Percentiles rank a stretch among this genome's conserved stretches.
Conservation (phyloP, 305 asterid genomes). For the Fraxinus velutina region DNA sequence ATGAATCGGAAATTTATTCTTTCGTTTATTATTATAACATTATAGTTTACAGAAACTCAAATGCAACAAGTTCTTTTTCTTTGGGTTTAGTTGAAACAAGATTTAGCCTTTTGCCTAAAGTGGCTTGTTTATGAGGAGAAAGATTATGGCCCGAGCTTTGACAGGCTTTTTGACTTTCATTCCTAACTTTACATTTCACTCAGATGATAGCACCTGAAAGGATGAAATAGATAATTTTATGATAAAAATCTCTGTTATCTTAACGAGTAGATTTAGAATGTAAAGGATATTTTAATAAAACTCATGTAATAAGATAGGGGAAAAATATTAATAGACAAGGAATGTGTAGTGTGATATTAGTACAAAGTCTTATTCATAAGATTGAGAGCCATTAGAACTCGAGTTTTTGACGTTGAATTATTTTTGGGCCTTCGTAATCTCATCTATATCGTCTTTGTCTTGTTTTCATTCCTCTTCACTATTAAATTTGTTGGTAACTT, state of each 20-base stretch:
- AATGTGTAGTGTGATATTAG: not conserved
- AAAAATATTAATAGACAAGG: not conserved
- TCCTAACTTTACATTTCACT: not conserved
- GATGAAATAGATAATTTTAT: not conserved
- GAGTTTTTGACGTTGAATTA: not conserved
- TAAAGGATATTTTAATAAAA: not conserved
- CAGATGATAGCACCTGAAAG: constrained; percentile 8
- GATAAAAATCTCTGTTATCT: not conserved
- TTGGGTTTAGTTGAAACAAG: not conserved
- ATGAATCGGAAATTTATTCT: not conserved
- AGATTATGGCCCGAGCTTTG: constrained; percentile 7
- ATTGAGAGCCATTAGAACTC: not conserved
- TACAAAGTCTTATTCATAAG: not conserved
- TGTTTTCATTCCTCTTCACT: not conserved
- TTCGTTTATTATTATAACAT: not conserved
- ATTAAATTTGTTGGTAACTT: constrained; percentile 11
- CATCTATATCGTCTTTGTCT: not conserved
- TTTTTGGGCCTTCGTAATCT: not conserved
- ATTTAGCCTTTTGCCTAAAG: not conserved
- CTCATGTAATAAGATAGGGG: not conserved
- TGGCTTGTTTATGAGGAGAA: not conserved
- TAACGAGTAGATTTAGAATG: not conserved
- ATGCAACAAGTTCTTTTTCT: not conserved
- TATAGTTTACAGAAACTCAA: constrained; percentile 8
- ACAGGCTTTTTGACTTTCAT: not conserved